Evolutionary conservation across 352 stramenopile genomes (phyloP).

Genomic region (Phytophthora tubulina): DNA sequence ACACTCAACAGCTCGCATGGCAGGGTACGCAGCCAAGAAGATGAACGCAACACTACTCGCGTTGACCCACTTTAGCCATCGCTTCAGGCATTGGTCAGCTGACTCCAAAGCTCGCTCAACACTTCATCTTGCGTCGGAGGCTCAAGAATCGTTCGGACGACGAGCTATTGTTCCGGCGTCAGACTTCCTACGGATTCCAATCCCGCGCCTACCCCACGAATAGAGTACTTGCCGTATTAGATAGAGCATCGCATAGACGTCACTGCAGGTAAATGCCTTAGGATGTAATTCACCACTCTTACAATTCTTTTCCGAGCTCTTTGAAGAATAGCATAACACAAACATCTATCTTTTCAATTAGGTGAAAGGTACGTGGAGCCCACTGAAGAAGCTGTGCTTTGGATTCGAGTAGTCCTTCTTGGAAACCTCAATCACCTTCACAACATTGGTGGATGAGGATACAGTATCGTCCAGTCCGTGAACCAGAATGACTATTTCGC

Average conservation of each 20-base stretch:
- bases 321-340: neutral
- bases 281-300: neutral
- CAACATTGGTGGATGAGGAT: conserved; percentile 86
- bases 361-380: conserved; percentile 47
- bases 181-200: conserved; percentile 84
- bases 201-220: conserved; percentile 63
- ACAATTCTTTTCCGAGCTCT: neutral
- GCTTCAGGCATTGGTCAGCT: conserved; percentile 78
- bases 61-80: conserved; percentile 88
- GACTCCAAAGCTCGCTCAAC: conserved; percentile 55
- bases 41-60: conserved; percentile 83
- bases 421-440: conserved; percentile 90
- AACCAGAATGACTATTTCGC: conserved; percentile 92
- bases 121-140: conserved; percentile 76
- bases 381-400: conserved; percentile 72
- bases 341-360: conserved; percentile 20
- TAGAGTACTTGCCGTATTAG: conserved; percentile 38
- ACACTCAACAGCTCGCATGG: conserved; percentile 86
- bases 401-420: conserved; percentile 72
- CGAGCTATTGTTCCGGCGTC: conserved; percentile 75
- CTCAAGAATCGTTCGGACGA: conserved; percentile 68
- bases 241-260: conserved; percentile 21
- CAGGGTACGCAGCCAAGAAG: conserved; percentile 74
- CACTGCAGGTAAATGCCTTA: neutral
- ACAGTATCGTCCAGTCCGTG: conserved; percentile 90